phyloP scores from a whole-genome alignment of 306 rosid genomes.

The Rosa rugosa region DNA sequence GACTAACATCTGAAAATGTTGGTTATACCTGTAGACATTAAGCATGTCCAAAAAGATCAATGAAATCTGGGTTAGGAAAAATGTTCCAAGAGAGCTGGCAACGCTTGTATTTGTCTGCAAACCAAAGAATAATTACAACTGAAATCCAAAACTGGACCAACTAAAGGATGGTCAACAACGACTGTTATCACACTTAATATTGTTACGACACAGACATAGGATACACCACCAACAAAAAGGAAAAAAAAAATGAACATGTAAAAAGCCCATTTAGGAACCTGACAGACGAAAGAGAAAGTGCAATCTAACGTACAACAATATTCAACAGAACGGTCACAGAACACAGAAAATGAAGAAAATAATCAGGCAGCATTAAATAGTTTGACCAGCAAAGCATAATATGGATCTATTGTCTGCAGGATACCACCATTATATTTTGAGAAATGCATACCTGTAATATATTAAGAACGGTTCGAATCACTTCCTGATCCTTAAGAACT shows the following conservation, averaged over 20 bases:
- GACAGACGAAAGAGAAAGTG: not conserved
- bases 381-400: not conserved
- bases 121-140: slow-evolving; percentile 3
- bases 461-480: slow-evolving; percentile 87
- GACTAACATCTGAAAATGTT: not conserved
- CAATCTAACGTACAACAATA: not conserved
- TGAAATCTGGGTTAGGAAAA: slow-evolving; percentile 81
- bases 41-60: slow-evolving; percentile 96
- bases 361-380: not conserved
- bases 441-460: slow-evolving; percentile 73
- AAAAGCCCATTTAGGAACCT: not conserved
- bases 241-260: not conserved
- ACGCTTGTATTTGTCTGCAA: slow-evolving; percentile 95
- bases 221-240: not conserved
- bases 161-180: not conserved
- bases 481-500: slow-evolving; percentile 82
- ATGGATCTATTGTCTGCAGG: not conserved
- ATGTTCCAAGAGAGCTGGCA: slow-evolving; percentile 89
- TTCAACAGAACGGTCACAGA: not conserved
- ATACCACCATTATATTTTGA: not conserved
- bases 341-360: not conserved
- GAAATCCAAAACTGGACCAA: not conserved
- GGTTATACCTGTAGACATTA: slow-evolving; percentile 83
- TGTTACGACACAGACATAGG: not conserved
- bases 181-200: not conserved